A percentile compares a stretch with the other conserved stretches of the same genome.
phyloP scores from a whole-genome alignment of 2,329 filamentous ascomycete species.

The Lasiodiplodia citricola region DNA sequence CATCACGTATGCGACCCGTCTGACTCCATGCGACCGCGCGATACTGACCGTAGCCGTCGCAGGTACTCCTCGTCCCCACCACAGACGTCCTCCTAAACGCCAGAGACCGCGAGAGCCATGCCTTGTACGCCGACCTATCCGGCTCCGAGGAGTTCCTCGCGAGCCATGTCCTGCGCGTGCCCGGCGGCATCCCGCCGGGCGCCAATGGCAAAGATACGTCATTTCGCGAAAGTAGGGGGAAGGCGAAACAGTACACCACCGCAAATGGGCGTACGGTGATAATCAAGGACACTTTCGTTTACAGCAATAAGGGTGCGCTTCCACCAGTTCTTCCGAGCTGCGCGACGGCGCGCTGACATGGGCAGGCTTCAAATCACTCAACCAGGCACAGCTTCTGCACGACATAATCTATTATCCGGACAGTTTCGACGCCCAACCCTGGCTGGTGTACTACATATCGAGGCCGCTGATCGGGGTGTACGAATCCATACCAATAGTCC shows the following conservation, averaged over 20 bases:
- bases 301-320: slow-evolving; percentile 86
- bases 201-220: slow-evolving; percentile 57
- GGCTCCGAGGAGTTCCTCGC: slow-evolving; percentile 92
- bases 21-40: slow-evolving; percentile 26
- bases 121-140: slow-evolving; percentile 78
- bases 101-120: slow-evolving; percentile 84
- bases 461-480: slow-evolving; percentile 82
- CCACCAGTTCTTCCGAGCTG: slow-evolving; percentile 23
- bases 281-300: slow-evolving; percentile 89
- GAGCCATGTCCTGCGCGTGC: slow-evolving; percentile 93
- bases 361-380: slow-evolving; percentile 85
- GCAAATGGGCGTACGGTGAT: slow-evolving; percentile 92
- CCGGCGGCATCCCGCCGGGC: slow-evolving; percentile 57
- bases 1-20: slow-evolving; percentile 68
- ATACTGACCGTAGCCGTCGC: slow-evolving; percentile 15
- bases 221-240: slow-evolving; percentile 84
- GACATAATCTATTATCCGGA: slow-evolving; percentile 91
- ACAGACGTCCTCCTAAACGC: slow-evolving; percentile 89
- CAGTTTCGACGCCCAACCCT: slow-evolving; percentile 86
- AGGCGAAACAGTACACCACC: slow-evolving; percentile 92
- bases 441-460: slow-evolving; percentile 96
- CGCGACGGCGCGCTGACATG: slow-evolving; percentile 28
- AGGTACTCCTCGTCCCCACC: slow-evolving; percentile 87
- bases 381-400: slow-evolving; percentile 83
- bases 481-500: slow-evolving; percentile 74